Base-by-base conservation (phyloP, 1,139 yeast genomes). In the Suhomyces taliae region DNA sequence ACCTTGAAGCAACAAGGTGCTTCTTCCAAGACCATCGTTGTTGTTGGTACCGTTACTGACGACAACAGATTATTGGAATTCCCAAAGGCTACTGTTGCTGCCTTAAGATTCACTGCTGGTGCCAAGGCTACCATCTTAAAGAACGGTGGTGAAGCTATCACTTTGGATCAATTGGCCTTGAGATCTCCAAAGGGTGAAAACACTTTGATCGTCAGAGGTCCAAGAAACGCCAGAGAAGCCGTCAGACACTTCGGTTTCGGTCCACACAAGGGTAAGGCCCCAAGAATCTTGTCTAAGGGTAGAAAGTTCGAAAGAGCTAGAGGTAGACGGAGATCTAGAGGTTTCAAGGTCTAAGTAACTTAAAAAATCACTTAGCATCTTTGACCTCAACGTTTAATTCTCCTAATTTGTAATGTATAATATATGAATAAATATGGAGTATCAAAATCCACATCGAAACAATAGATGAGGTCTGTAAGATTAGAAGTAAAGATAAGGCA, bases 291-390 rank as follows among this genome's bases (percentile, higher is more conserved):
- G 72, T 91, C 98, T 61, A 90, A 83, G 79, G 99, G 99, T 76
- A 93, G 98, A 85, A 95, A 93, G 83, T 93, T 93, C 85, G 99
- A 95, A 86, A 90, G 95, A 80, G 99, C 97, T 70, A 93, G 99
- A 89, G 99, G 99, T 86, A 95, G 89, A 79, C 87, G 99, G 84
- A 87, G 83, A 78, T 91, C 98, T 63, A 90, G 96, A 85, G 99
- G 97, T 83, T 93, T 93, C 99, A 93, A 93, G 89, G 99, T 95
- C 80, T 93, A 93, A 90, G 69, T 44, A 27, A 36, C 38, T 15
- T 39, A 33, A 41, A 93, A 93, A 90, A 69, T 44, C 15, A 34
- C 40, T 15, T 39, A 36, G 43, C 46, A 44, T 50, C 49, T 46
- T 44, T 37, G 45, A 29, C 26, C 27, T 40, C 33, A 11, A 34